Percentiles rank a stretch among this genome's conserved stretches.
These are phyloP conservation scores for Thermoascus crustaceus DNA, from an alignment of 2,329 filamentous ascomycete species.

Conservation along the genomic window DNA sequence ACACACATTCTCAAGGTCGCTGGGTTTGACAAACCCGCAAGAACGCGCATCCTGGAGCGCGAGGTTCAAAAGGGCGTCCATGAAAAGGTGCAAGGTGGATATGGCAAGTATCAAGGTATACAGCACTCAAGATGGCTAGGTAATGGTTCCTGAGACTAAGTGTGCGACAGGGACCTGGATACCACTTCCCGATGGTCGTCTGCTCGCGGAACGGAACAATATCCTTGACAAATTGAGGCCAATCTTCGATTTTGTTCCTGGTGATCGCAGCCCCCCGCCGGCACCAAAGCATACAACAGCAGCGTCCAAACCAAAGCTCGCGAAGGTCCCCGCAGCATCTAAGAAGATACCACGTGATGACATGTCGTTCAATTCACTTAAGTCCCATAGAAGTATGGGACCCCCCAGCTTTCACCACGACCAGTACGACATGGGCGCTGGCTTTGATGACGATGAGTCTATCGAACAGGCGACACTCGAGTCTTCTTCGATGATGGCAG, in stretches of 20 bases:
- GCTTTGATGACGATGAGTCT: slow-evolving; percentile 67
- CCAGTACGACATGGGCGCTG: slow-evolving; percentile 56
- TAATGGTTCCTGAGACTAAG: slow-evolving; percentile 1
- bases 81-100: slow-evolving; percentile 96
- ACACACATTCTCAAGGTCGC: slow-evolving; percentile 97
- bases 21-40: slow-evolving; percentile 91
- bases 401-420: slow-evolving; percentile 45
- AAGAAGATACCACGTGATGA: slow-evolving; percentile 40
- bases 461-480: slow-evolving; percentile 76
- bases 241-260: slow-evolving; percentile 84
- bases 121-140: background rate
- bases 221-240: slow-evolving; percentile 72
- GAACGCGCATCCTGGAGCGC: slow-evolving; percentile 88
- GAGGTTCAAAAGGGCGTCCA: slow-evolving; percentile 95
- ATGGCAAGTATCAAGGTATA: slow-evolving; percentile 93
- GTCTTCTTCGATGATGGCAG: slow-evolving; percentile 75
- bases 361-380: slow-evolving; percentile 22
- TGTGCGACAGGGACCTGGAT: slow-evolving; percentile 75
- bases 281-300: slow-evolving; percentile 79
- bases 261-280: slow-evolving; percentile 80
- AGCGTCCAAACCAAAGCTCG: slow-evolving; percentile 67
- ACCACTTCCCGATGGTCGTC: slow-evolving; percentile 70
- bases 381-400: slow-evolving; percentile 26
- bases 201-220: slow-evolving; percentile 78
- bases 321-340: slow-evolving; percentile 56